Base-by-base conservation (phyloP, 2,329 filamentous ascomycete genomes). In the Trichoderma atrobrunneum region DNA sequence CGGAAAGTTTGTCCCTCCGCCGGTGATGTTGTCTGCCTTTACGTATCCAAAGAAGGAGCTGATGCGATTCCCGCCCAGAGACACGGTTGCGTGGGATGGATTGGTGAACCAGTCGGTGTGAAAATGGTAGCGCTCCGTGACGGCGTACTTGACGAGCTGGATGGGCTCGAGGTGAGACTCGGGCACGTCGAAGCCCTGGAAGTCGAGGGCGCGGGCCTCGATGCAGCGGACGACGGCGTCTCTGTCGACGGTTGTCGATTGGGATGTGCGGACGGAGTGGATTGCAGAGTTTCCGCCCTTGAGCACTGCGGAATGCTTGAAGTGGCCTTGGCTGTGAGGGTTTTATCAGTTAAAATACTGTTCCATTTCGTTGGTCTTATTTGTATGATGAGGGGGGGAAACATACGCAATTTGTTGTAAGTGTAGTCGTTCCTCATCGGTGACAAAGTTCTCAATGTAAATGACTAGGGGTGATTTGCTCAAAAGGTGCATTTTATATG, bases 71-170 rank as follows among this genome's bases (percentile, higher is more conserved):
- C 84, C 84, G 12, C 85, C 84, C 11, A 81, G 74, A 1, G 77
- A 79, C 7, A 81, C 79, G 1, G 80, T 79, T n/a, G 81, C 79
- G 59, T 84, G 81, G 3, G 78, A 74, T 2, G 79, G 76, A 67
- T 82, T 81, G 5, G 82, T 82, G 78, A 85, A 86, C 85, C 85
- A 87, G 78, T 87, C 85, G 5, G 84, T 85, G 78, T 87, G 85
- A 76, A 83, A 85, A 75, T 85, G 83, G 77, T 85, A 86, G 70
- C 80, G 83, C 75, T 85, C 83, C 16, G 82, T 82, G 12, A 76
- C 73, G 36, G 77, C 82, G 75, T 87, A 87, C 74, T 82, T 82
- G 68, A 86, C 85, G 5, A 86, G 82, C 76, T 86, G 85, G 14
- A 87, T 76, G 0, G 85, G 84, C 77, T 86, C 84, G 11, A 86